A percentile compares a stretch with the other conserved stretches of the same genome.
phyloP scores from a whole-genome alignment of 1,284 basidiomycete genomes.

The Pascua guehoae region DNA sequence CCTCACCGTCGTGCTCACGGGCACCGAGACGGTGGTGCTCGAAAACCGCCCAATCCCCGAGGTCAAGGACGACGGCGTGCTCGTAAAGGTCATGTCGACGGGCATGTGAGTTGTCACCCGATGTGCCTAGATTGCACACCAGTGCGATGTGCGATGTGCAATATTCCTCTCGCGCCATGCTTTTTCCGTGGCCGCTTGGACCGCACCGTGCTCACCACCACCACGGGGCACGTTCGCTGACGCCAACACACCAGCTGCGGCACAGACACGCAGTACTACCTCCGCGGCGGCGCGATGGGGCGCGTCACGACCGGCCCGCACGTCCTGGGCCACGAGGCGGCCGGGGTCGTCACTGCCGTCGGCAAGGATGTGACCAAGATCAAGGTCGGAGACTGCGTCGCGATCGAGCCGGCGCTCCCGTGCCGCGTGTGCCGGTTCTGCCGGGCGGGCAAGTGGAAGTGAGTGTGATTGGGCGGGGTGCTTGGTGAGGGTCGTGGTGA shows the following conservation, averaged over 20 bases:
- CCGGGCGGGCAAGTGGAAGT: slow-evolving; percentile 20
- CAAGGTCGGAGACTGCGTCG: slow-evolving; percentile 42
- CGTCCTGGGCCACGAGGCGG: slow-evolving; percentile 46
- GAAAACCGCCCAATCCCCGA: slow-evolving; percentile 19
- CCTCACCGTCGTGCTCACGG: slow-evolving; percentile 12
- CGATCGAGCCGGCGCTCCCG: slow-evolving; percentile 46
- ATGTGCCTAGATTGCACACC: no score
- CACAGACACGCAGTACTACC: slow-evolving; percentile 23
- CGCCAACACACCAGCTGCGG: slow-evolving; percentile 13
- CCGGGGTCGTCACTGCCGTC: slow-evolving; percentile 36
- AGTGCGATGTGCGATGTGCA: no score
- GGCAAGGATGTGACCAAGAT: slow-evolving; percentile 23
- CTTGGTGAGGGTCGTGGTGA: no score
- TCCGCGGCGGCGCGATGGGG: slow-evolving; percentile 36
- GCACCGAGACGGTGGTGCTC: slow-evolving; percentile 14
- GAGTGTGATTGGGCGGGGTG: no score
- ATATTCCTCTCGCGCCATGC: no score
- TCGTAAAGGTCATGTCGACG: slow-evolving; percentile 27
- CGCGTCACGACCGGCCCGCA: slow-evolving; percentile 38
- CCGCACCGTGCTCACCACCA: no score
- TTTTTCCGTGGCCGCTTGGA: no score
- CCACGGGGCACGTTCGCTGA: slow-evolving; percentile 2
- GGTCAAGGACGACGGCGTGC: slow-evolving; percentile 14
- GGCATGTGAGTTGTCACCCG: slow-evolving; percentile 18
- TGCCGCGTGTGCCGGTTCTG: slow-evolving; percentile 45